Evolutionary conservation across 768 basidiomycete genomes (phyloP).

Genomic region (Lactarius indigo): DNA sequence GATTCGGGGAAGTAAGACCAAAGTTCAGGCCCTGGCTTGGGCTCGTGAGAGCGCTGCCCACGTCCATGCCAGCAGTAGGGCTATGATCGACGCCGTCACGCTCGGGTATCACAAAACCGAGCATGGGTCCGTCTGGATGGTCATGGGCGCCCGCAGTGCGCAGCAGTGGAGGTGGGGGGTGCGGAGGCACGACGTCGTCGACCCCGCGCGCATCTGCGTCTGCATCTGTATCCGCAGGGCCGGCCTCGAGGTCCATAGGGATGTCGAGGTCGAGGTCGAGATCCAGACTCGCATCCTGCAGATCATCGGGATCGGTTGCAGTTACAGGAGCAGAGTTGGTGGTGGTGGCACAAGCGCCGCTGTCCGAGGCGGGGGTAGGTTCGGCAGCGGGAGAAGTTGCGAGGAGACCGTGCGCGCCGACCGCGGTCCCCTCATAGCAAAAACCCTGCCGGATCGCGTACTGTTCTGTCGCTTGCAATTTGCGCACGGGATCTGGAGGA

Average conservation of each 20-base stretch:
- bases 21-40: background rate
- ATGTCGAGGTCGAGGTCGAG: background rate
- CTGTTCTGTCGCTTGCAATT: background rate
- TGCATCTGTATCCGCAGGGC: background rate
- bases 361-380: background rate
- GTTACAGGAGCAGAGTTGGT: too few species aligned
- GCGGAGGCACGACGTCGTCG: background rate
- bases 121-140: constrained; percentile 16
- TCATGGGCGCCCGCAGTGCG: background rate
- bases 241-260: constrained; percentile 5
- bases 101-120: constrained; percentile 12
- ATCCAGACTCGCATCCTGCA: background rate
- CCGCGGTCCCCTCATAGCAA: constrained; percentile 16
- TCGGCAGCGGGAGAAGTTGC: background rate
- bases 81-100: background rate
- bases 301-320: background rate
- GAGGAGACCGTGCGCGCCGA: constrained; percentile 21
- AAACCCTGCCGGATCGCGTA: constrained; percentile 11
- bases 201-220: too few species aligned
- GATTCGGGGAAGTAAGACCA: background rate
- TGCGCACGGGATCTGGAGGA: background rate
- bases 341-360: background rate
- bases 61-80: background rate
- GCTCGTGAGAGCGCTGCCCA: background rate
- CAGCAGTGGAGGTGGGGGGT: background rate